Base-by-base conservation (phyloP, 2,329 filamentous ascomycete species). In the Graphiopsis chlorocephala region DNA sequence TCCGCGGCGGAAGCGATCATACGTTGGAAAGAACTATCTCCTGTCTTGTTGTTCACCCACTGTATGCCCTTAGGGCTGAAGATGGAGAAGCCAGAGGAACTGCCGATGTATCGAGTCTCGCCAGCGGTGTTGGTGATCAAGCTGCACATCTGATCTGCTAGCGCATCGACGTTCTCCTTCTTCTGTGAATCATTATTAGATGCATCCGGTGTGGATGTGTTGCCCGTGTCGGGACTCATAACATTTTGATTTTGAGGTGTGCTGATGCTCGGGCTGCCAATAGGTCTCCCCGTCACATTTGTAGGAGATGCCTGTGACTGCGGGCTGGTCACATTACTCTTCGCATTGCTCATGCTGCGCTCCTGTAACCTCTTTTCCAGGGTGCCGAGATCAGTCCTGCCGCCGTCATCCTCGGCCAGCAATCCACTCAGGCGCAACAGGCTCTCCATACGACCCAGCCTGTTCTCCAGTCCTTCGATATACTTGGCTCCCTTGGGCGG, bases 101-200 rank as follows among this genome's bases (percentile, higher is more conserved):
- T 97, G 28, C 94, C 95, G 71, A 98, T 96, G 75, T 97, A 99
- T 78, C 95, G 86, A 8, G 94, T 97, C 81, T 99, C 95, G 63
- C 95, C 95, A 68, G 88, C 90, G 71, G 94, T 93, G 75, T 97
- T 98, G 1, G 94, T 98, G 31, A 99, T 93, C 33, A 99, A 81
- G 2, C 93, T 97, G 78, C 94, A 98, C 95, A 99, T 98, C 90
- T 97, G 95, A 79, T 99, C 95, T 0, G 94, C 97, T 64, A 99
- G 79, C 1, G 88, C 89, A 76, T 96, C 93, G 1, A 96, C 91
- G 72, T 96, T 90, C 69, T 89, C 84, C 70, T 87, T 85, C 15
- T 80, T 81, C 68, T 80, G 82, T 61, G 82, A 84, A 47, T 61
- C 57, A 23, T 61, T 38, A 5, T 35, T 17, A 20, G 56, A 45